Conservation (phyloP, 2,329 filamentous ascomycete species). For the Epichloe festucae region DNA sequence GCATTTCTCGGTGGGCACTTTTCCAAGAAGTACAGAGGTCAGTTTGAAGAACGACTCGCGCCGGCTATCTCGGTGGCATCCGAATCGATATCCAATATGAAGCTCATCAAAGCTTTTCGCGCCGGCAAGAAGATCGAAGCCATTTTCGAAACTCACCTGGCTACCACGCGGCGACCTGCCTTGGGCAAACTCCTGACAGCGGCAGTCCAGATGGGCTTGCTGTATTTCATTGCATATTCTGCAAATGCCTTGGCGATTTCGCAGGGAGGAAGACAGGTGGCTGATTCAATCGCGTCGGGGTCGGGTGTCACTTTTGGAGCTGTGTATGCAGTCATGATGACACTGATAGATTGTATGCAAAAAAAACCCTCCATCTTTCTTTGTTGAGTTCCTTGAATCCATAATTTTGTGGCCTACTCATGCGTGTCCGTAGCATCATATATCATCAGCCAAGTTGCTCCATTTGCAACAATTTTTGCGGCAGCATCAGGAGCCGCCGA, state of each 20-base stretch:
- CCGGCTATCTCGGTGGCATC: constrained; percentile 41
- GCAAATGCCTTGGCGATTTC: constrained; percentile 54
- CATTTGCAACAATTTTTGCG: constrained; percentile 44
- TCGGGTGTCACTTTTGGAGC: constrained; percentile 29
- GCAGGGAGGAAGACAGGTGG: constrained; percentile 39
- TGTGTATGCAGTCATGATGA: constrained; percentile 42
- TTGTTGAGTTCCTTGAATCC: no score
- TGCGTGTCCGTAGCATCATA: not conserved
- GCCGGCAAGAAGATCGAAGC: constrained; percentile 37
- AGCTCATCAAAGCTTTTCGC: constrained; percentile 28
- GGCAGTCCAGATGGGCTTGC: constrained; percentile 45
- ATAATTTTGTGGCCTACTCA: no score
- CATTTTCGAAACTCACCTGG: constrained; percentile 26
- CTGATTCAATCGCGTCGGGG: constrained; percentile 21
- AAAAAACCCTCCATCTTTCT: not conserved
- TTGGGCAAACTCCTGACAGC: constrained; percentile 43
- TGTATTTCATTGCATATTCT: constrained; percentile 53
- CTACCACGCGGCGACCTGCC: constrained; percentile 31
- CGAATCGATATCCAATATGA: constrained; percentile 39
- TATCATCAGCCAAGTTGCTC: constrained; percentile 43
- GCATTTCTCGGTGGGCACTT: constrained; percentile 36
- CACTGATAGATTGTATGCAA: constrained; percentile 33
- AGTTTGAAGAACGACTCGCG: constrained; percentile 32
- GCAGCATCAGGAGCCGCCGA: constrained; percentile 21
- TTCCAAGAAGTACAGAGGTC: constrained; percentile 30